Evolutionary conservation across 192 early-diverging fungal genomes (phyloP).

Genomic region (Anaeromyces robustus): DNA sequence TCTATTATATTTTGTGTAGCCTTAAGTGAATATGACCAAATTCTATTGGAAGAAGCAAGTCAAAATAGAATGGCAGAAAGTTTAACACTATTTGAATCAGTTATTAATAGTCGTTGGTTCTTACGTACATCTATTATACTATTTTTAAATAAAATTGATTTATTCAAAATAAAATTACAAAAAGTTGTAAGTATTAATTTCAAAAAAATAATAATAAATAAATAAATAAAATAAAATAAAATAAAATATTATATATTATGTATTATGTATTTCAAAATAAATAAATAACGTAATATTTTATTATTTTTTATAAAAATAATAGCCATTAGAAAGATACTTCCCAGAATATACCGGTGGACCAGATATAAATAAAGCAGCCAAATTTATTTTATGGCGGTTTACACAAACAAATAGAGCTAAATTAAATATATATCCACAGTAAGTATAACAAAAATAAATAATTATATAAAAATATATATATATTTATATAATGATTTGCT

Average conservation of each 20-base stretch:
- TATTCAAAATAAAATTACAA: constrained; percentile 67
- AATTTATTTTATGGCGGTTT: constrained; percentile 79
- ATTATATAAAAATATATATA: too few species aligned
- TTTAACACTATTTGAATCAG: constrained; percentile 74
- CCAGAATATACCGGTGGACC: constrained; percentile 66
- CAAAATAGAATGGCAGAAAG: constrained; percentile 88
- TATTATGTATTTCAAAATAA: too few species aligned
- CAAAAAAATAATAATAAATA: too few species aligned
- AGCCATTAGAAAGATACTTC: constrained; percentile 64
- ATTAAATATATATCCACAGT: constrained; percentile 40
- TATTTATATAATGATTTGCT: too few species aligned
- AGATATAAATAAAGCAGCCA: constrained; percentile 67
- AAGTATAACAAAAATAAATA: too few species aligned
- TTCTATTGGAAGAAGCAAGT: constrained; percentile 57
- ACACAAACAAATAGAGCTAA: constrained; percentile 68
- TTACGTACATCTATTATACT: constrained; percentile 78
- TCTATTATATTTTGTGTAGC: constrained; percentile 91
- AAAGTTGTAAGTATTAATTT: constrained; percentile 15
- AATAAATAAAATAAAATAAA: too few species aligned
- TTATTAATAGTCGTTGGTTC: constrained; percentile 88
- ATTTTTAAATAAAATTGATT: constrained; percentile 87
- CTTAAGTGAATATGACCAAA: constrained; percentile 85
- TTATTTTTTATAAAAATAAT: too few species aligned
- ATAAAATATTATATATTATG: too few species aligned
- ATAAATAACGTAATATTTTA: too few species aligned